Base-by-base conservation (phyloP, 345 rosid genomes). In the Bruguiera gymnorhiza region DNA sequence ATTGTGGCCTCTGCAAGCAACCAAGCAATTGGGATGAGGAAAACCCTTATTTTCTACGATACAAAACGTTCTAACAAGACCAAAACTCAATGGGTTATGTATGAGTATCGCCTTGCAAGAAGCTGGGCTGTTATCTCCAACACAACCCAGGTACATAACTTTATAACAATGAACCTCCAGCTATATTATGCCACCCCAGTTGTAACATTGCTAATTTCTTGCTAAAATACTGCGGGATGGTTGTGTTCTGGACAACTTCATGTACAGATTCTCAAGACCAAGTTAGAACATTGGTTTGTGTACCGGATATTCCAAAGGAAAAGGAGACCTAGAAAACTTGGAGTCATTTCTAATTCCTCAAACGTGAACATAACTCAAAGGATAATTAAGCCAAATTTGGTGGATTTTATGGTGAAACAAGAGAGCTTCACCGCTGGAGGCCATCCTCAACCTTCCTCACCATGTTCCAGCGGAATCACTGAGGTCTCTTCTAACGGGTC, bases 231-330 rank as follows among this genome's bases (percentile, higher is more conserved):
- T 6, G 48, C 10, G 8, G 37, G 9, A 43, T 26, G 53, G 73
- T 56, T 62, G 55, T 64, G 69, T 67, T 61, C 56, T 71, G 29
- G 59, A 60, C 64, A 30, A 46, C 60, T 65, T 57, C 67, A 46
- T 55, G 26, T 58, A 75, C 76, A 92, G 97, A 68, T 80, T 55
- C 37, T 65, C 66, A 53, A 59, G 68, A 52, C 37, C 62, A 74
- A 59, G 20, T n/a, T 60, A n/a, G 89, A 78, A 70, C 88, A 84
- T 7, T 93, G 98, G 96, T 82, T 74, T 2, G 91, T 87, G 37
- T 83, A 83, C 84, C 74, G 78, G 43, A 72, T 91, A 65, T 89
- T 81, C 83, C 88, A 88, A 73, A 87, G 76, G 84, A 87, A 81
- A 77, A 76, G 67, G 56, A 81, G 75, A 73, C 70, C 59, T 20